These are phyloP conservation scores for Tripidium arundinaceum DNA, from an alignment of 202 grass and related monocot genomes.

Conservation along the genomic window DNA sequence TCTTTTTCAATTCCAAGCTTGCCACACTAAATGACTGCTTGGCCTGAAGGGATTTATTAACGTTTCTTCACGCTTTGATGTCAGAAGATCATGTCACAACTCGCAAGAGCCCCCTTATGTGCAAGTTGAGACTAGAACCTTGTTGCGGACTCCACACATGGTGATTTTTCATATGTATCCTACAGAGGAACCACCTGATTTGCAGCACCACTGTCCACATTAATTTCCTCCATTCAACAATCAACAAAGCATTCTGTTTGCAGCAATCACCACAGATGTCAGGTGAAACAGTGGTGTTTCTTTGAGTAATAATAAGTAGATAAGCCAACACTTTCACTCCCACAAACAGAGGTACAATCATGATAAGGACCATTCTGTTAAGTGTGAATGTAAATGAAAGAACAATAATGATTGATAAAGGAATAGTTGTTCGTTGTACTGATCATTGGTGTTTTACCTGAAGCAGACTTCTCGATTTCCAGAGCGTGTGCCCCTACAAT, in stretches of 20 bases:
- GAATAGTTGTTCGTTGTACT: too few relatives aligned
- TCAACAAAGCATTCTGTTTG: constrained; percentile 38
- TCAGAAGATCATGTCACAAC: background rate
- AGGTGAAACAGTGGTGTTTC: constrained; percentile 69
- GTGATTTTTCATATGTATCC: constrained; percentile 40
- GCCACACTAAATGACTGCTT: constrained; percentile 46
- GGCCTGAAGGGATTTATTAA: constrained; percentile 38
- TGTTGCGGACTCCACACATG: constrained; percentile 31
- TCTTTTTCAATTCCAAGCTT: constrained; percentile 6
- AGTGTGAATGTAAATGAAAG: background rate
- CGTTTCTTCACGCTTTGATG: constrained; percentile 23
- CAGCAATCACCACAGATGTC: constrained; percentile 58
- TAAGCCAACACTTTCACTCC: constrained; percentile 23
- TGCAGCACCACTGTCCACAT: constrained; percentile 28
- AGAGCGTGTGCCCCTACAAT: constrained; percentile 14
- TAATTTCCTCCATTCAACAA: constrained; percentile 40
- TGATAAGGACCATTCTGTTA: constrained; percentile 23
- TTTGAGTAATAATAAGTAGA: constrained; percentile 42
- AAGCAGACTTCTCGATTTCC: constrained; percentile 14
- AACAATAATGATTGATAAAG: background rate
- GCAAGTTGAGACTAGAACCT: constrained; percentile 11
- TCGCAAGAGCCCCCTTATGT: background rate
- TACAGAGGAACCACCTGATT: constrained; percentile 28
- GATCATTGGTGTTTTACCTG: background rate
- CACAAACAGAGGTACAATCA: constrained; percentile 33